phyloP scores from a whole-genome alignment of 768 basidiomycete species.

The Dentipellis sp. region DNA sequence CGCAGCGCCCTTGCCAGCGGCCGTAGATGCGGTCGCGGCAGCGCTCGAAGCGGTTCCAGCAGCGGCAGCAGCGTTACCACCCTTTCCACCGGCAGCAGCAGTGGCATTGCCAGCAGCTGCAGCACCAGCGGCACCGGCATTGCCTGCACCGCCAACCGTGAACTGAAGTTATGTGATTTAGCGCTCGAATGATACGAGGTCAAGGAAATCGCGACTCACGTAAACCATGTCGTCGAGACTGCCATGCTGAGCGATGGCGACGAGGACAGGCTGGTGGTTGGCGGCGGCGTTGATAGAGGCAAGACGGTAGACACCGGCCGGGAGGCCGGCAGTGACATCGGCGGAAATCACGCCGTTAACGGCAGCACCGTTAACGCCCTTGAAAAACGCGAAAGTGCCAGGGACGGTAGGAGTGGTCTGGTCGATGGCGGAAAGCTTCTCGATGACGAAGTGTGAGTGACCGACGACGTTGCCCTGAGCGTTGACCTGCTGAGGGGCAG shows the following conservation, averaged over 20 bases:
- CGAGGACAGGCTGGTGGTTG: slow-evolving; percentile 32
- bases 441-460: slow-evolving; percentile 55
- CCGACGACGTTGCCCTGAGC: slow-evolving; percentile 44
- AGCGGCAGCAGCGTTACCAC: slow-evolving; percentile 3
- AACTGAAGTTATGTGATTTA: slow-evolving; percentile 1
- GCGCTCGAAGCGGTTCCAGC: background rate
- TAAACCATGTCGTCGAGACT: slow-evolving; percentile 31
- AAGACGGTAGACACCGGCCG: slow-evolving; percentile 32
- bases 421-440: slow-evolving; percentile 37
- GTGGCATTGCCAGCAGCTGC: slow-evolving; percentile 7
- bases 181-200: background rate
- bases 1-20: background rate
- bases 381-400: slow-evolving; percentile 49
- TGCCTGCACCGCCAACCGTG: slow-evolving; percentile 11
- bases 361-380: slow-evolving; percentile 38
- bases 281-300: slow-evolving; percentile 35
- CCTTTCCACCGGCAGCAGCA: slow-evolving; percentile 7
- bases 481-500: slow-evolving; percentile 45
- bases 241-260: slow-evolving; percentile 34
- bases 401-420: slow-evolving; percentile 43
- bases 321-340: slow-evolving; percentile 32
- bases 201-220: slow-evolving; percentile 15
- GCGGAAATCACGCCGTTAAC: slow-evolving; percentile 31
- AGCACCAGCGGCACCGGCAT: background rate
- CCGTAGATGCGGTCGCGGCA: background rate